Evolutionary conservation across 352 stramenopile genomes (phyloP).

Genomic region (Globisporangium apiculatum): DNA sequence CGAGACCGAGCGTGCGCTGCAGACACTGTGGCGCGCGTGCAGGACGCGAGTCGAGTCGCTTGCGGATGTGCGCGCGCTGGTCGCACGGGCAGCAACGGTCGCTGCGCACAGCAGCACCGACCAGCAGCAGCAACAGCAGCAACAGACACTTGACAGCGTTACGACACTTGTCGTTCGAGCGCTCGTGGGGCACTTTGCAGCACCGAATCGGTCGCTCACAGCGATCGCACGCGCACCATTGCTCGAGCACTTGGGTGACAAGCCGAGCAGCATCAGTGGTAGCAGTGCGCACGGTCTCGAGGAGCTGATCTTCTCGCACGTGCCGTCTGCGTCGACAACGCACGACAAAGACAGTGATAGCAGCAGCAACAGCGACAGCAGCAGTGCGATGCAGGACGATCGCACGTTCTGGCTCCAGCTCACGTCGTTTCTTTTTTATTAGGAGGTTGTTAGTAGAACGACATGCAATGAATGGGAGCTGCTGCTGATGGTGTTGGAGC

Average conservation of each 20-base stretch:
- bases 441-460: neutral
- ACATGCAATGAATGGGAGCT: neutral
- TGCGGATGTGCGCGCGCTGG: neutral
- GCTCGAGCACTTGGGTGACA: neutral
- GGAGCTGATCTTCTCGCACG: neutral
- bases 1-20: slow-evolving; percentile 35
- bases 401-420: slow-evolving; percentile 51
- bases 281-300: neutral
- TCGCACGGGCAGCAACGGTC: neutral
- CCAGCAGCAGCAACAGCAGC: neutral
- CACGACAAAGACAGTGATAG: neutral
- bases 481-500: neutral
- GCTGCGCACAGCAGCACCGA: neutral
- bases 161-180: neutral
- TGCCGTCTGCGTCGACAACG: too few relatives aligned
- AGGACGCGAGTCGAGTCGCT: slow-evolving; percentile 2
- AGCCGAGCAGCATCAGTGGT: neutral
- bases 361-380: neutral
- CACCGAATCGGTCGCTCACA: neutral
- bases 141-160: neutral
- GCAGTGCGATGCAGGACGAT: slow-evolving; percentile 10
- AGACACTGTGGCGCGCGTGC: slow-evolving; percentile 27
- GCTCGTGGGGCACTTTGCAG: slow-evolving; percentile 3
- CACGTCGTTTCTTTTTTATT: slow-evolving; percentile 45
- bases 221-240: neutral